A percentile compares a stretch with the other conserved stretches of the same genome.
Evolutionary conservation across 2,329 filamentous ascomycete genomes (phyloP).

Genomic region (Coniochaeta sp.): DNA sequence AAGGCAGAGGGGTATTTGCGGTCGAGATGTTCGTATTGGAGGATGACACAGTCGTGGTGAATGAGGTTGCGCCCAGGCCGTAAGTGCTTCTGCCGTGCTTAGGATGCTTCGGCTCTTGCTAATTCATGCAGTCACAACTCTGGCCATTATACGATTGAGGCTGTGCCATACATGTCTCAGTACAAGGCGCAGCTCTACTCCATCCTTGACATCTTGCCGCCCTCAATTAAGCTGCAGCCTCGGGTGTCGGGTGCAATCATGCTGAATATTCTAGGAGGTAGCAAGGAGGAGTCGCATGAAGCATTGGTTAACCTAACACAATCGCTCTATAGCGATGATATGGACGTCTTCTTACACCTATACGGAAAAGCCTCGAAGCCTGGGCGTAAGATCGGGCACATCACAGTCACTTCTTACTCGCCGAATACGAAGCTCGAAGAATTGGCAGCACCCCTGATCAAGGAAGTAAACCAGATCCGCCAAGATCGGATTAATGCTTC

Average conservation of each 20-base stretch:
- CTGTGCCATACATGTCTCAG: constrained; percentile 77
- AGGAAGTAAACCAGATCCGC: constrained; percentile 52
- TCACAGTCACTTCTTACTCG: constrained; percentile 68
- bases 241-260: constrained; percentile 61
- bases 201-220: constrained; percentile 61
- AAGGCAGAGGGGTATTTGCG: constrained; percentile 88
- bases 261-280: constrained; percentile 73
- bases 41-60: constrained; percentile 67
- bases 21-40: constrained; percentile 90
- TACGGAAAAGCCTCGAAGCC: constrained; percentile 89
- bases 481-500: constrained; percentile 41
- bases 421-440: constrained; percentile 55
- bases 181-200: constrained; percentile 85
- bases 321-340: constrained; percentile 31
- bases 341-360: constrained; percentile 62
- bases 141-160: constrained; percentile 92
- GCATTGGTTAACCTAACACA: constrained; percentile 38
- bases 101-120: neutral
- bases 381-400: constrained; percentile 89
- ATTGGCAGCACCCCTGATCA: constrained; percentile 60
- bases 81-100: constrained; percentile 23
- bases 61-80: constrained; percentile 73
- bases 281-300: constrained; percentile 54
- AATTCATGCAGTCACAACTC: constrained; percentile 61
- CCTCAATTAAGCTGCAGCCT: constrained; percentile 46